Conservation (phyloP, 495 filamentous ascomycete genomes). For the Extremus antarcticus region DNA sequence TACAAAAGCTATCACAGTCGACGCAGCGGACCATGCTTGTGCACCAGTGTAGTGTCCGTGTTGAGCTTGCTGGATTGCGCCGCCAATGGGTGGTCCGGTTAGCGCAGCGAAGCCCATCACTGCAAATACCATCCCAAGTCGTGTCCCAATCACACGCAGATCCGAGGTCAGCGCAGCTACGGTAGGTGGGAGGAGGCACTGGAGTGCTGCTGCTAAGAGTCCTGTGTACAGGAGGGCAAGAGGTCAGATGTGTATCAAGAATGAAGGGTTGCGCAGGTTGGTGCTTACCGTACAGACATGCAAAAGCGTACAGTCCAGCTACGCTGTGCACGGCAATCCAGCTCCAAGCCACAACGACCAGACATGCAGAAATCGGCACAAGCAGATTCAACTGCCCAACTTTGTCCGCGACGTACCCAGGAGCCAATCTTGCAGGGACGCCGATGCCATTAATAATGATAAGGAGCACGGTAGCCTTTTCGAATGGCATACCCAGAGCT, state of each 20-base stretch:
- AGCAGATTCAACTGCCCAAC: slow-evolving; percentile 29
- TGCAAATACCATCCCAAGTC: slow-evolving; percentile 31
- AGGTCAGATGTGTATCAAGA: too few relatives aligned
- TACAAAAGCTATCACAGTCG: slow-evolving; percentile 13
- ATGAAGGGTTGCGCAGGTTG: too few relatives aligned
- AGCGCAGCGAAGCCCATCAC: slow-evolving; percentile 26
- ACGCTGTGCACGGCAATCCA: slow-evolving; percentile 25
- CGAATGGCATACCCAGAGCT: slow-evolving; percentile 22
- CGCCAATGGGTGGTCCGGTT: slow-evolving; percentile 30
- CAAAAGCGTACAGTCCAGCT: slow-evolving; percentile 24
- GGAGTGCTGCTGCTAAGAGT: slow-evolving; percentile 23
- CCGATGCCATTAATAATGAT: slow-evolving; percentile 31
- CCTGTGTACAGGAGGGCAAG: too few relatives aligned
- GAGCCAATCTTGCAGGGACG: slow-evolving; percentile 27
- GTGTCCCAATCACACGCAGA: slow-evolving; percentile 25
- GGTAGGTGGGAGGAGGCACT: slow-evolving; percentile 27
- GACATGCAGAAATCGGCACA: slow-evolving; percentile 23
- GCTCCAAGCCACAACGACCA: slow-evolving; percentile 22
- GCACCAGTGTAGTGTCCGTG: slow-evolving; percentile 23
- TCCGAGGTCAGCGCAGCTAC: slow-evolving; percentile 27
- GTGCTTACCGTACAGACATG: slow-evolving; percentile 27
- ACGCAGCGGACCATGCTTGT: slow-evolving; percentile 25
- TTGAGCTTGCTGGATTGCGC: slow-evolving; percentile 21
- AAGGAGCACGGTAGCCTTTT: slow-evolving; percentile 22
- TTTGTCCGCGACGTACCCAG: slow-evolving; percentile 27